Base-by-base conservation (phyloP, 1,284 basidiomycete species). In the Irpex sp. region DNA sequence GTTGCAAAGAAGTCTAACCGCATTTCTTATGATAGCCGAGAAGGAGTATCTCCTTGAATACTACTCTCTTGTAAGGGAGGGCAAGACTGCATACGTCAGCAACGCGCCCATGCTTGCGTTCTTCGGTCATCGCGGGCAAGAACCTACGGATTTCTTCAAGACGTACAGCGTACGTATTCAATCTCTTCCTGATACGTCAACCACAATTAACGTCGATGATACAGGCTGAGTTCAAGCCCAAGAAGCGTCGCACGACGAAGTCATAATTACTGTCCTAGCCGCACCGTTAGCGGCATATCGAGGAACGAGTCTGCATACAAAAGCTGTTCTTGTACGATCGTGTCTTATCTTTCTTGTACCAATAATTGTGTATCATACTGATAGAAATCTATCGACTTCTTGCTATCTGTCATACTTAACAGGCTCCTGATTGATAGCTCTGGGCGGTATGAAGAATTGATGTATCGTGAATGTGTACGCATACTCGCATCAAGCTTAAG, bases 51-150 rank as follows among this genome's bases (percentile, higher is more conserved):
- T 69, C 6, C 66, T 71, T 5, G 69, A 69, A 56, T 69, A 68
- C 61, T 70, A 70, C 63, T 68, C 69, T 17, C 68, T 72, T 37
- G 69, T 69, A 2, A 65, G 70, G 36, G 69, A 68, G 46, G 71
- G 69, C 49, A 71, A 69, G 66, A 68, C 70, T 19, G 66, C 66
- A 60, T 71, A 72, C 61, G 65, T 67, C 39, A 56, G 63, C 55
- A 70, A 65, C 15, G 53, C 63, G 1, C 67, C 70, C 11, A 69
- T 68, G 64, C 57, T 64, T 21, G 64, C 63, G 4, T 66, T 66
- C 58, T 65, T 64, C 31, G 69, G 68, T 1, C 58, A 63, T 21
- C 65, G 64, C 21, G 63, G 66, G 17, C 68, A 67, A 53, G 64
- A 68, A 54, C 68, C 66, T 2, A 37, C 60, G n/a, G 68, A 71